These are phyloP conservation scores for Colletotrichum sp. DNA, from an alignment of 2,329 filamentous ascomycete genomes.

Conservation along the genomic window DNA sequence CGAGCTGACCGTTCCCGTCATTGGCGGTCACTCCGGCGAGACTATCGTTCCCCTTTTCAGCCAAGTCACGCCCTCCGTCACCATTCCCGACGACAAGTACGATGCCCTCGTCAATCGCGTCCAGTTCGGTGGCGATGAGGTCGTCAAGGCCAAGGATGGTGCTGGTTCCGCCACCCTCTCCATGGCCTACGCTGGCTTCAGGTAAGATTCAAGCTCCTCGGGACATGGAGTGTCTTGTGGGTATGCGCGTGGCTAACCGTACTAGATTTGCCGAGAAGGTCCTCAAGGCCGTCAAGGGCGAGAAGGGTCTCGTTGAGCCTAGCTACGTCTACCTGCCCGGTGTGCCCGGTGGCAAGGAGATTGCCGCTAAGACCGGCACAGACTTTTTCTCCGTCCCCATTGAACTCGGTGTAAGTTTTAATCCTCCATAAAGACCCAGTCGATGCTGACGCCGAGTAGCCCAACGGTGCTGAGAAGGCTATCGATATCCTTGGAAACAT, in stretches of 20 bases:
- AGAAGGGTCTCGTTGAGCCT: conserved; percentile 92
- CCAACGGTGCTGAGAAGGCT: conserved; percentile 84
- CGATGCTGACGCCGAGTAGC: conserved; percentile 52
- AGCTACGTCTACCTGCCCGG: conserved; percentile 95
- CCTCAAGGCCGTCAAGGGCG: conserved; percentile 84
- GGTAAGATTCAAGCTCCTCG: conserved; percentile 53
- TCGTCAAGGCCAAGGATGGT: conserved; percentile 93
- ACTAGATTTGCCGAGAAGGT: conserved; percentile 90
- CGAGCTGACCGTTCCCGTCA: conserved; percentile 85
- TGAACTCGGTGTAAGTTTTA: conserved; percentile 83
- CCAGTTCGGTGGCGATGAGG: conserved; percentile 97
- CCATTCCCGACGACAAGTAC: conserved; percentile 88
- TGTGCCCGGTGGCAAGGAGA: conserved; percentile 83
- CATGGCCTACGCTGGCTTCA: conserved; percentile 95
- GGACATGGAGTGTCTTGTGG: conserved; percentile 6
- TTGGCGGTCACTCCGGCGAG: conserved; percentile 96
- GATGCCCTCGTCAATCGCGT: conserved; percentile 91
- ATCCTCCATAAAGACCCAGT: background rate
- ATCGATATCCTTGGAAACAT: conserved; percentile 77
- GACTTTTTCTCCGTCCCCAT: conserved; percentile 98
- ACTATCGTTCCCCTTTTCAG: conserved; percentile 98
- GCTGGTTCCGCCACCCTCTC: conserved; percentile 89
- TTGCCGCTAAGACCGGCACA: conserved; percentile 80
- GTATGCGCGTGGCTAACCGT: conserved; percentile 19
- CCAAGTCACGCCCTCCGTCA: conserved; percentile 79